Percentiles rank a stretch among this genome's conserved stretches.
phyloP scores from a whole-genome alignment of 306 rosid genomes.

The Begonia peltatifolia region DNA sequence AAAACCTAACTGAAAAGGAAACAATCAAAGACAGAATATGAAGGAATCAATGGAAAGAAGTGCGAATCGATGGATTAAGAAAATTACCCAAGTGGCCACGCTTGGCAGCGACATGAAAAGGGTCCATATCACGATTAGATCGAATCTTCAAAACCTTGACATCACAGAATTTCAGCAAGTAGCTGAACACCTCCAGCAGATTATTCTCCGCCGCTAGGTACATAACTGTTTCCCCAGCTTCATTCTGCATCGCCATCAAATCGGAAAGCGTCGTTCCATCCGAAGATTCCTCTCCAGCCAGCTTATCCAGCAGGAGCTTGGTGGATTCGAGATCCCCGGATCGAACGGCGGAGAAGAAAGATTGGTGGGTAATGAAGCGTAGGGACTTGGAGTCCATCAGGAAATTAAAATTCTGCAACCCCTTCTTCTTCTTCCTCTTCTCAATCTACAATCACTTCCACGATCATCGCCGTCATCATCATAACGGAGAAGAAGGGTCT shows the following conservation, averaged over 20 bases:
- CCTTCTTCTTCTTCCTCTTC: no score
- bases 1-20: constrained; percentile 3
- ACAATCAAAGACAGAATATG: background rate
- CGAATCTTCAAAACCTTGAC: constrained; percentile 50
- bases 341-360: constrained; percentile 60
- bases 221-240: constrained; percentile 60
- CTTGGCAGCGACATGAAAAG: constrained; percentile 80
- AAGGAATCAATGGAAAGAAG: background rate
- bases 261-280: constrained; percentile 36
- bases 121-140: constrained; percentile 76
- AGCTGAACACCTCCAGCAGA: constrained; percentile 38
- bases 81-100: constrained; percentile 60
- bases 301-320: constrained; percentile 29
- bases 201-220: constrained; percentile 63
- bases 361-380: constrained; percentile 58
- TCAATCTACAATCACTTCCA: no score
- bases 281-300: constrained; percentile 31
- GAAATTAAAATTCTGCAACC: no score
- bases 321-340: constrained; percentile 61
- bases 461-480: no score
- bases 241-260: constrained; percentile 71
- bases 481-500: no score
- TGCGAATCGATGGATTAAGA: background rate
- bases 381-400: constrained; percentile 57
- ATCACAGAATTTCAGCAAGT: constrained; percentile 41